phyloP scores from a whole-genome alignment of 495 filamentous ascomycete species.

The Penicillium flavigenum region DNA sequence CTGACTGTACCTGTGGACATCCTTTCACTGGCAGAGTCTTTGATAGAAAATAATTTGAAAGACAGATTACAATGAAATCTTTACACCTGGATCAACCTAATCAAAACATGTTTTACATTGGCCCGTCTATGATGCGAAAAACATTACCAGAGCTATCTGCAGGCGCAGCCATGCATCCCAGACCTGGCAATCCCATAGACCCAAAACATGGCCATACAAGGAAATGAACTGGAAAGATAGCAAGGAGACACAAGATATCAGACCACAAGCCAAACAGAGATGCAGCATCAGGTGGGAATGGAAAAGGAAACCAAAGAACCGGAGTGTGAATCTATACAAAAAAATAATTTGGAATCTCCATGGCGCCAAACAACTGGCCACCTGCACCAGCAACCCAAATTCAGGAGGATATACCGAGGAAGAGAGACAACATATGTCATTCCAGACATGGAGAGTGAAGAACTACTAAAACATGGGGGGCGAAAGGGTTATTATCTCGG shows the following conservation, averaged over 20 bases:
- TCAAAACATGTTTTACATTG: slow-evolving; percentile 47
- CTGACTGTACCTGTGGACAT: neutral
- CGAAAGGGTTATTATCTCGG: slow-evolving; percentile 36
- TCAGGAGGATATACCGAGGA: slow-evolving; percentile 34
- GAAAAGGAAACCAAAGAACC: slow-evolving; percentile 30
- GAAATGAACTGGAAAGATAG: slow-evolving; percentile 30
- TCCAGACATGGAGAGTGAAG: slow-evolving; percentile 40
- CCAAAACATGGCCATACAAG: slow-evolving; percentile 28
- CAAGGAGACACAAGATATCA: slow-evolving; percentile 26
- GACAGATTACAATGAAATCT: neutral
- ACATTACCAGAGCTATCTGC: slow-evolving; percentile 36
- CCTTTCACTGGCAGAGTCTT: neutral
- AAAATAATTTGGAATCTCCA: slow-evolving; percentile 36
- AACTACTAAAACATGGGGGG: slow-evolving; percentile 50
- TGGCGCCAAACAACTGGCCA: slow-evolving; percentile 44
- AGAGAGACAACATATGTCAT: slow-evolving; percentile 33
- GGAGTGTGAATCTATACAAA: slow-evolving; percentile 49
- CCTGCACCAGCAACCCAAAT: slow-evolving; percentile 38
- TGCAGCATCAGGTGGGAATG: slow-evolving; percentile 30
- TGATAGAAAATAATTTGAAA: neutral
- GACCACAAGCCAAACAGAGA: slow-evolving; percentile 30
- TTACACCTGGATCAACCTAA: slow-evolving; percentile 8
- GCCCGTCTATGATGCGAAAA: slow-evolving; percentile 48
- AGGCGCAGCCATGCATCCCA: slow-evolving; percentile 34
- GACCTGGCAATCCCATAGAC: slow-evolving; percentile 20